Evolutionary conservation across 495 filamentous ascomycete species (phyloP), one percentile per base, ranked within the genome.

Genomic region (Penicillium pulvis): DNA sequence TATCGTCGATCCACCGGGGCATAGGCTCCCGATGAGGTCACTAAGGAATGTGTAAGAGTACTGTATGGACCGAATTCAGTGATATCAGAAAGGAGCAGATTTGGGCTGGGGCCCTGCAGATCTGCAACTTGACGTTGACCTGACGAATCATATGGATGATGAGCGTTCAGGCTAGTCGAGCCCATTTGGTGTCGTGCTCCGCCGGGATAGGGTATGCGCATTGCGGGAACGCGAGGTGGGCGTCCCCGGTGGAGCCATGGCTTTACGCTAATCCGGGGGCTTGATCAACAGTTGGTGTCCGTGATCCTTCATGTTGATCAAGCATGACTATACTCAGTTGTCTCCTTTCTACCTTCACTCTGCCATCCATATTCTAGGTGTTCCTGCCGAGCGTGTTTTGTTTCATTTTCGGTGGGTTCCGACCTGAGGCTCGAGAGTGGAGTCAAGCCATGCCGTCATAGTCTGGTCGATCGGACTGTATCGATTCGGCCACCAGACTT

Each of bases 21-120:
- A 24, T 24, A 47, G 51, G 14, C 36, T 57, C 51, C 61, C 60
- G 56, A 72, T 75, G 73, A 74, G 70, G 69, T 75, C 71, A 75
- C 71, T 60, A 57, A 58, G 62, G 61, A 69, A 69, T 69, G 33
- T 36, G 64, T n/a, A n/a, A n/a, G n/a, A n/a, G n/a, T 44, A 26
- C 11, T 54, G 58, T 58, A 51, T 48, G 58, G 51, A 43, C 28
- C 49, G 49, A 23, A 23, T 23, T 2, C 20, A 8, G n/a, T 56
- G 47, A 41, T 63, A 67, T 67, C 66, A 55, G 63, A 31, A 33
- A 31, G 47, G 3, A 30, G 20, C 4, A 26, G 26, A 50, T 30
- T 50, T 30, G 46, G 30, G 28, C 1, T 7, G 20, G 16, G 46
- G 26, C 64, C 64, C 67, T 65, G 61, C 67, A 69, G 64, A 69